These are phyloP conservation scores for Astrothelium subdiscretum DNA, from an alignment of 495 filamentous ascomycete species.

Conservation along the genomic window DNA sequence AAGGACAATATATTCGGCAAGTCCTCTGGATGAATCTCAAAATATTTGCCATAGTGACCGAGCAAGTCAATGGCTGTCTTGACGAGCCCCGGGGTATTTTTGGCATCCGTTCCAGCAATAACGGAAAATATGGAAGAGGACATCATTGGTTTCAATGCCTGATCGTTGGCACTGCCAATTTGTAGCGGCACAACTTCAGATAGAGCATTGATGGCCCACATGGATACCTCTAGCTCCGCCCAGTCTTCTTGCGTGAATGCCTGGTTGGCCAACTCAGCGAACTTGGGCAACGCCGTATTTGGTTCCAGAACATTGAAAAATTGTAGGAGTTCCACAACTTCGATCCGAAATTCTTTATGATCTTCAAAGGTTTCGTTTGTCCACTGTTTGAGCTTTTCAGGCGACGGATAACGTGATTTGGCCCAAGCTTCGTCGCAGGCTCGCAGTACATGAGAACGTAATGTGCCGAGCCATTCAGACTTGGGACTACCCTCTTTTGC, in stretches of 20 bases:
- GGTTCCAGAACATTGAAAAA: constrained; percentile 6
- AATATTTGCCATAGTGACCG: constrained; percentile 70
- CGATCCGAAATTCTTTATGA: constrained; percentile 68
- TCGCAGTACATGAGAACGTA: constrained; percentile 3
- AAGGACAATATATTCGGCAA: constrained; percentile 70
- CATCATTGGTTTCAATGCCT: background rate
- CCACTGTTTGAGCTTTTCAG: constrained; percentile 40
- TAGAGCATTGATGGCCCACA: constrained; percentile 67
- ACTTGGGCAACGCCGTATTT: constrained; percentile 52
- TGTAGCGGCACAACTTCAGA: constrained; percentile 37
- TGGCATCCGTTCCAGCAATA: background rate
- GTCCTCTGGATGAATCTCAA: constrained; percentile 56
- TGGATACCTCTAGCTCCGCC: constrained; percentile 66
- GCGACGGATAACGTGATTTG: constrained; percentile 29
- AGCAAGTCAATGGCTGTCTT: constrained; percentile 61
- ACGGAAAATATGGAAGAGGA: background rate
- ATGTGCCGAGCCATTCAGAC: too few relatives aligned
- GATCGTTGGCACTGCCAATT: background rate
- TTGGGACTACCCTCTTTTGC: too few relatives aligned
- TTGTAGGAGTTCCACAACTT: constrained; percentile 71
- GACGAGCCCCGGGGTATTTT: background rate
- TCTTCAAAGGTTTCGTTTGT: constrained; percentile 55
- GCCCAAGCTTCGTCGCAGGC: constrained; percentile 9
- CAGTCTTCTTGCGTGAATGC: constrained; percentile 51
- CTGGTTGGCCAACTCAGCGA: constrained; percentile 51